phyloP scores from a whole-genome alignment of 257 asterid genomes.

The Anisodus acutangulus region DNA sequence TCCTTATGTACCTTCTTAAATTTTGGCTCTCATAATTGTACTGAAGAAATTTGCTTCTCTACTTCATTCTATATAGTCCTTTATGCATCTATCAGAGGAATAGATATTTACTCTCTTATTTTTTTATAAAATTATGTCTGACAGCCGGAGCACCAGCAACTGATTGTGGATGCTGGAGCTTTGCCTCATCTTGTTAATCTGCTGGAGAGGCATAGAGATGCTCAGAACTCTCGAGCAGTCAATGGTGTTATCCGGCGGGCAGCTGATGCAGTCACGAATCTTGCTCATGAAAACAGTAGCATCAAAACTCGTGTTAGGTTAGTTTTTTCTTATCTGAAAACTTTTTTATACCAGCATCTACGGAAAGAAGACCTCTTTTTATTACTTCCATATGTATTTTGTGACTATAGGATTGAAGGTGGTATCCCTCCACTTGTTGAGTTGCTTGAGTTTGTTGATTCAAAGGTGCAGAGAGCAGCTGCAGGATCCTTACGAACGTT shows the following conservation, averaged over 20 bases:
- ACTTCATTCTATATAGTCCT: background rate
- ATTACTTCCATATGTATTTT: conserved; percentile 24
- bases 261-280: conserved; percentile 96
- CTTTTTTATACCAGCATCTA: conserved; percentile 22
- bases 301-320: conserved; percentile 93
- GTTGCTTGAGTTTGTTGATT: conserved; percentile 82
- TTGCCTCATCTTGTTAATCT: conserved; percentile 88
- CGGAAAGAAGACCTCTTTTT: background rate
- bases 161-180: conserved; percentile 97
- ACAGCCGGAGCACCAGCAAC: conserved; percentile 99
- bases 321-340: conserved; percentile 20
- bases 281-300: conserved; percentile 95
- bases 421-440: conserved; percentile 99
- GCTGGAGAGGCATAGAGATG: conserved; percentile 65
- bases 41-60: background rate
- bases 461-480: conserved; percentile 98
- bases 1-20: background rate
- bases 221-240: conserved; percentile 74
- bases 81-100: background rate
- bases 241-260: conserved; percentile 90
- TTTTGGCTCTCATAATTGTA: background rate
- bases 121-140: conserved; percentile 22
- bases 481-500: conserved; percentile 98
- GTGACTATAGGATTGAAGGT: conserved; percentile 72
- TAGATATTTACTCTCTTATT: background rate